Evolutionary conservation across 345 rosid species (phyloP).

Genomic region (Laguncularia racemosa): DNA sequence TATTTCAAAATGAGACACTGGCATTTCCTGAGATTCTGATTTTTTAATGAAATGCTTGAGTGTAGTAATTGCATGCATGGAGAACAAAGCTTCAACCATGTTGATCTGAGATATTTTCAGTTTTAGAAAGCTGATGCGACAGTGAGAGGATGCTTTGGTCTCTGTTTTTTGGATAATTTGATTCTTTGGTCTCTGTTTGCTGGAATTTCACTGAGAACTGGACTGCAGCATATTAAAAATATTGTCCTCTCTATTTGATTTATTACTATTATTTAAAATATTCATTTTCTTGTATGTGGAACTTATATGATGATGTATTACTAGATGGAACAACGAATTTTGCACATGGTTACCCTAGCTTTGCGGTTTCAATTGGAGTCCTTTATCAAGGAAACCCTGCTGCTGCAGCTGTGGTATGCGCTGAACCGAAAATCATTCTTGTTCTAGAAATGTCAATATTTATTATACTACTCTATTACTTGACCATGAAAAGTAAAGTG

Average conservation of each 20-base stretch:
- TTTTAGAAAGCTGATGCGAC: too few relatives aligned
- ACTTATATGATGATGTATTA: conserved; percentile 6
- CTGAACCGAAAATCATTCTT: neutral
- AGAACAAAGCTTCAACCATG: too few relatives aligned
- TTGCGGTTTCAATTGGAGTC: conserved; percentile 94
- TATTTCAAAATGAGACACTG: too few relatives aligned
- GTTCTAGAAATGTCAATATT: neutral
- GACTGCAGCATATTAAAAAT: too few relatives aligned
- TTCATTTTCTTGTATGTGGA: neutral
- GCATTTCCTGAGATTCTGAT: too few relatives aligned
- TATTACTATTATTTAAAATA: neutral
- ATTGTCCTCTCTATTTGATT: conserved; percentile 2
- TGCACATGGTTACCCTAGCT: conserved; percentile 95
- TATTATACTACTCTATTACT: too few relatives aligned
- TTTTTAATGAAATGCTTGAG: too few relatives aligned
- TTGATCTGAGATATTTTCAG: too few relatives aligned
- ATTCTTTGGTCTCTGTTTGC: neutral
- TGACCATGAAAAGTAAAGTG: neutral
- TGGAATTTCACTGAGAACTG: neutral
- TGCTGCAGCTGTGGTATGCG: conserved; percentile 84
- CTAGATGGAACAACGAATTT: conserved; percentile 96
- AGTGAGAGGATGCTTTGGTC: neutral
- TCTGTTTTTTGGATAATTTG: too few relatives aligned
- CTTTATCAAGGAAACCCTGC: conserved; percentile 74
- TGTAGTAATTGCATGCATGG: too few relatives aligned